Evolutionary conservation across 768 basidiomycete species (phyloP).

Genomic region (Collybiopsis confluens): DNA sequence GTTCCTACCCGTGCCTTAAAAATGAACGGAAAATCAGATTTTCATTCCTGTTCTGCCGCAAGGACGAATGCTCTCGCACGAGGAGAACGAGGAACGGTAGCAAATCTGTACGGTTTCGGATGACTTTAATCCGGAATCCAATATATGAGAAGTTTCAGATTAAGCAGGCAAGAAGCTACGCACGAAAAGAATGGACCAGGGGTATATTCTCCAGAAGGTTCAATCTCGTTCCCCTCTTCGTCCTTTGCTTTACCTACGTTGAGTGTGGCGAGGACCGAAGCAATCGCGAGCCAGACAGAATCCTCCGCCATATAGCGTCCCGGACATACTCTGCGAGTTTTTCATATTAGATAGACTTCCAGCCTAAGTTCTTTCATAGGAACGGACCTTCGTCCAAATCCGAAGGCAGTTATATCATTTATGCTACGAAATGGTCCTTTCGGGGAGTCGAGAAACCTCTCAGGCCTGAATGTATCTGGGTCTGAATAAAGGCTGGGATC

Average conservation of each 20-base stretch:
- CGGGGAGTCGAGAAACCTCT: neutral
- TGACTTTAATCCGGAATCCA: neutral
- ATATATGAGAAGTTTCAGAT: neutral
- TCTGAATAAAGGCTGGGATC: constrained; percentile 7
- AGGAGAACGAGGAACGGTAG: neutral
- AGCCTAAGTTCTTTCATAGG: neutral
- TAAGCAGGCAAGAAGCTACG: neutral
- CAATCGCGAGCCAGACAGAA: constrained; percentile 1
- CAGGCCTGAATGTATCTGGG: constrained; percentile 2
- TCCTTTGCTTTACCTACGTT: neutral
- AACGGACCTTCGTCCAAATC: constrained; percentile 13
- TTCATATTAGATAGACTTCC: neutral
- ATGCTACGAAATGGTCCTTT: neutral
- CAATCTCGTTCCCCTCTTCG: neutral
- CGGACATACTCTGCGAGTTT: constrained; percentile 3
- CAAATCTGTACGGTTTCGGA: neutral
- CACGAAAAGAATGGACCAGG: neutral
- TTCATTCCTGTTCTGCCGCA: neutral
- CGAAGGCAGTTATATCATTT: constrained; percentile 3
- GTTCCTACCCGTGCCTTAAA: too few relatives aligned
- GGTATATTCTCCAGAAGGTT: neutral
- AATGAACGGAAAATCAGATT: too few relatives aligned
- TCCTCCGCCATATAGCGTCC: constrained; percentile 4
- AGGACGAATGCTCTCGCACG: neutral
- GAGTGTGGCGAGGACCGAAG: neutral